These are phyloP conservation scores for Sporormia fimetaria DNA, from an alignment of 495 filamentous ascomycete genomes.

Conservation along the genomic window DNA sequence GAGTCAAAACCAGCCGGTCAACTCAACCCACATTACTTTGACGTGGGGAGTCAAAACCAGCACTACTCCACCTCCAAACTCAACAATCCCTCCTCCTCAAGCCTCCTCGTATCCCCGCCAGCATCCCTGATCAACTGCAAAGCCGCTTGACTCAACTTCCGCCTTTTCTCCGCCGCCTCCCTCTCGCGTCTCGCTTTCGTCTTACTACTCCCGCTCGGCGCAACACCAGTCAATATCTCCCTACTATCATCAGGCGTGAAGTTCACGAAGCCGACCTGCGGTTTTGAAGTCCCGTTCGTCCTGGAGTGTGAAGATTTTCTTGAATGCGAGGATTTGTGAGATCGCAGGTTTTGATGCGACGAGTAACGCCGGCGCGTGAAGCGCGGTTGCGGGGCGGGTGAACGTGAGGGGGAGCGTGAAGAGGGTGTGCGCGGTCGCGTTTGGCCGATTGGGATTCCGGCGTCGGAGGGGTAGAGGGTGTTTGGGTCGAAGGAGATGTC, in stretches of 20 bases:
- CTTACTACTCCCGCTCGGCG: slow-evolving; percentile 80
- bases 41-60: not conserved
- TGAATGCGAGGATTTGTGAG: slow-evolving; percentile 1
- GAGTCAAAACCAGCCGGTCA: not conserved
- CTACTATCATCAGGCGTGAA: slow-evolving; percentile 73
- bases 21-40: slow-evolving; percentile 1
- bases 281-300: no score
- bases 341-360: not conserved
- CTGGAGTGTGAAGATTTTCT: slow-evolving; percentile 13
- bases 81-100: slow-evolving; percentile 33
- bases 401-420: slow-evolving; percentile 12
- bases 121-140: slow-evolving; percentile 61
- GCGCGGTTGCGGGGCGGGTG: slow-evolving; percentile 7
- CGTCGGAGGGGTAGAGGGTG: not conserved
- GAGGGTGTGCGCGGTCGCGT: not conserved
- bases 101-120: slow-evolving; percentile 59
- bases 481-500: slow-evolving; percentile 1
- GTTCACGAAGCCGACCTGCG: slow-evolving; percentile 81
- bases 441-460: slow-evolving; percentile 3
- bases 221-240: slow-evolving; percentile 79
- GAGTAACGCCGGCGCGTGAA: slow-evolving; percentile 6
- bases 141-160: slow-evolving; percentile 64
- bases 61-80: slow-evolving; percentile 1
- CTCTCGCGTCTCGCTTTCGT: slow-evolving; percentile 85
- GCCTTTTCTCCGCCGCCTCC: slow-evolving; percentile 67